Conservation (phyloP, 257 asterid genomes). For the Solanum peruvianum region DNA sequence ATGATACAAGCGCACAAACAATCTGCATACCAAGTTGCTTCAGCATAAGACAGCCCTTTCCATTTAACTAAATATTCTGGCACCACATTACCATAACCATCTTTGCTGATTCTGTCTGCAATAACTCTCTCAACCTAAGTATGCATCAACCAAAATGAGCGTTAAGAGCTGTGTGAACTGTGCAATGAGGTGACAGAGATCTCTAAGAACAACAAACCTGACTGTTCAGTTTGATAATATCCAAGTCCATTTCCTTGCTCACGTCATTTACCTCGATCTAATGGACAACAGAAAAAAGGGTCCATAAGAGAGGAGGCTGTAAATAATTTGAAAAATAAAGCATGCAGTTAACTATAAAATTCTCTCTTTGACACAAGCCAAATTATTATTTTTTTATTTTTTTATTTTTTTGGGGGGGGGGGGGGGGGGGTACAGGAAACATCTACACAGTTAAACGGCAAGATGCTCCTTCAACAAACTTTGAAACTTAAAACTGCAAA, state of each 20-base stretch:
- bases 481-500: neutral
- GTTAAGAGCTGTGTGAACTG: neutral
- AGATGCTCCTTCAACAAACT: neutral
- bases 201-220: conserved; percentile 38
- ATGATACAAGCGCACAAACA: neutral
- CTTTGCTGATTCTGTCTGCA: conserved; percentile 73
- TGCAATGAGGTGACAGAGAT: neutral
- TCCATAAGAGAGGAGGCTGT: neutral
- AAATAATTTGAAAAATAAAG: neutral
- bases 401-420: neutral
- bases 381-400: neutral
- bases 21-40: conserved; percentile 75
- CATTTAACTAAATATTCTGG: conserved; percentile 97
- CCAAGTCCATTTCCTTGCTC: conserved; percentile 99
- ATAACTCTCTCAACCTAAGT: conserved; percentile 90
- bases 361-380: neutral
- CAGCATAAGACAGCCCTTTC: conserved; percentile 97
- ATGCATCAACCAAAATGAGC: conserved; percentile 10
- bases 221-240: conserved; percentile 84
- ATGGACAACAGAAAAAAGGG: neutral
- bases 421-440: neutral
- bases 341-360: neutral
- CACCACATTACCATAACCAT: conserved; percentile 61
- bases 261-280: conserved; percentile 99
- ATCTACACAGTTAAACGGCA: neutral